These are phyloP conservation scores for Ceratobasidium sp. DNA, from an alignment of 1,284 basidiomycete species.

Conservation along the genomic window DNA sequence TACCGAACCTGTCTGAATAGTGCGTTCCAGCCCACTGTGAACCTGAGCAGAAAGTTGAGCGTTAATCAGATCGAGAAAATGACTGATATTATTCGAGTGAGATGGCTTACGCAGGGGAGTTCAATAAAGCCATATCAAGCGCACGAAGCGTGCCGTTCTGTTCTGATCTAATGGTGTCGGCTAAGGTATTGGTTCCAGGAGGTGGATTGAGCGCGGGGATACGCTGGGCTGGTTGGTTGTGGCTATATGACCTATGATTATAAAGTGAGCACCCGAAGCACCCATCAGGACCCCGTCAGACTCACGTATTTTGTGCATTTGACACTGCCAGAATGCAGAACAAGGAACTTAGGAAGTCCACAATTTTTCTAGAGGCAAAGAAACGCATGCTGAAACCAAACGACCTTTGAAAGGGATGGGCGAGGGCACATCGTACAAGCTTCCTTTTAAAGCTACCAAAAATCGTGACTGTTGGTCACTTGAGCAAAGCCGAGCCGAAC, in stretches of 20 bases:
- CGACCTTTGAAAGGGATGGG: neutral
- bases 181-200: constrained; percentile 24
- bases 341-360: neutral
- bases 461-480: neutral
- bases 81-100: neutral
- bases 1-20: constrained; percentile 35
- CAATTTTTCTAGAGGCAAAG: neutral
- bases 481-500: neutral
- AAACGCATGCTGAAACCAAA: neutral
- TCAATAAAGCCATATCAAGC: constrained; percentile 35
- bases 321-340: neutral
- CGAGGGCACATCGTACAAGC: neutral
- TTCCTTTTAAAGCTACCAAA: neutral
- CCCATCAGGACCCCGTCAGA: neutral
- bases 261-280: neutral
- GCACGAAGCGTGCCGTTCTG: constrained; percentile 41
- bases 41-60: neutral
- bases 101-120: constrained; percentile 26
- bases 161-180: constrained; percentile 15
- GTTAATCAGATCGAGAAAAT: neutral
- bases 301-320: constrained; percentile 20
- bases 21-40: constrained; percentile 34
- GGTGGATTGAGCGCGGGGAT: constrained; percentile 26
- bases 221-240: constrained; percentile 35
- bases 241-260: neutral